These are phyloP conservation scores for Podila horticola DNA, from an alignment of 192 early-diverging fungal species.

Conservation along the genomic window DNA sequence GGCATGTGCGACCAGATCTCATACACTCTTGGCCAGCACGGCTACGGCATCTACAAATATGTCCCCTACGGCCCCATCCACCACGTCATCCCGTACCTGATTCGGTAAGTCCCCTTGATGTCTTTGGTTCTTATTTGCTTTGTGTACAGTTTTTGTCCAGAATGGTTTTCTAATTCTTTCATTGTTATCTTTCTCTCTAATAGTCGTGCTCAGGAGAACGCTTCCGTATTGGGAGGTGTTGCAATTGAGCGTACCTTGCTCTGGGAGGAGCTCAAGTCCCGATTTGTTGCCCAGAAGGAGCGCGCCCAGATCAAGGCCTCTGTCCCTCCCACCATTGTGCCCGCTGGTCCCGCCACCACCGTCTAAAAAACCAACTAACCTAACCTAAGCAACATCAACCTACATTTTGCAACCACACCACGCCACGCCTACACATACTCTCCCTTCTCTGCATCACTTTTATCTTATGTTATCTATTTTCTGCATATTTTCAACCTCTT, in stretches of 20 bases:
- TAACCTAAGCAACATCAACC: not conserved
- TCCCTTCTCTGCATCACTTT: too few species aligned
- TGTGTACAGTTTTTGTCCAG: not conserved
- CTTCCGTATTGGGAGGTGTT: slow-evolving; percentile 77
- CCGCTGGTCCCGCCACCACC: slow-evolving; percentile 18
- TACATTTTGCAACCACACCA: too few species aligned
- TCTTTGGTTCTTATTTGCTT: not conserved
- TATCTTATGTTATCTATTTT: too few species aligned
- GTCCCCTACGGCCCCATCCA: slow-evolving; percentile 92
- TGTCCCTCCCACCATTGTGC: slow-evolving; percentile 7
- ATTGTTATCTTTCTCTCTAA: not conserved
- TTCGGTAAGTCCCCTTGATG: slow-evolving; percentile 59
- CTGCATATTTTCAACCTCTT: too few species aligned
- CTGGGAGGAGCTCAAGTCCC: slow-evolving; percentile 64
- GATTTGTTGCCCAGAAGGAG: slow-evolving; percentile 25
- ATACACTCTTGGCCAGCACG: slow-evolving; percentile 77
- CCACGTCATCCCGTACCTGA: slow-evolving; percentile 92
- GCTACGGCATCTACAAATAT: slow-evolving; percentile 89
- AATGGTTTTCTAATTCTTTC: not conserved
- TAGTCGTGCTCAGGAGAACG: slow-evolving; percentile 91
- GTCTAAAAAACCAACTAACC: not conserved
- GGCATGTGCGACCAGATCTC: slow-evolving; percentile 95
- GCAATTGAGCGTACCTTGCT: slow-evolving; percentile 63
- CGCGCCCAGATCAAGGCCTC: slow-evolving; percentile 22
- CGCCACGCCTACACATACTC: too few species aligned